Percentiles rank a stretch among this genome's conserved stretches.
Evolutionary conservation across 495 filamentous ascomycete genomes (phyloP).

Genomic region (Xylona heveae): DNA sequence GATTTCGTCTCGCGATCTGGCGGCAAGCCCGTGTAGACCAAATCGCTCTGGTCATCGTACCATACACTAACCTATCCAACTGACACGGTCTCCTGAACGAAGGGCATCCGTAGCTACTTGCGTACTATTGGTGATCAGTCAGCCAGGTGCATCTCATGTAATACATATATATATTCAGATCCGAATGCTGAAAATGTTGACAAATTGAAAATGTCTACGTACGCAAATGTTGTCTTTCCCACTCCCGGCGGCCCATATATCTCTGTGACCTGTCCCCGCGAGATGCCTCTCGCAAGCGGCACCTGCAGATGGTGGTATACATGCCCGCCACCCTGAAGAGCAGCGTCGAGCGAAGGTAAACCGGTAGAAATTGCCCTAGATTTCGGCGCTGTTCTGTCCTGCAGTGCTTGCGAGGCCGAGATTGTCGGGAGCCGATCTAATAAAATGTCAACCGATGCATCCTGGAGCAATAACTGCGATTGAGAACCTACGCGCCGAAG

Average conservation of each 20-base stretch:
- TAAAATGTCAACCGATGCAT: conserved; percentile 2
- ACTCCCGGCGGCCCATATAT: conserved; percentile 73
- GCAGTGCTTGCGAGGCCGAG: conserved; percentile 67
- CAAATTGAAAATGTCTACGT: conserved; percentile 9
- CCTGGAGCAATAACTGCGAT: background rate
- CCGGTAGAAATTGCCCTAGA: conserved; percentile 42
- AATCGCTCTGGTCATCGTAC: background rate
- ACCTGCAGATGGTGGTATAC: too few species aligned
- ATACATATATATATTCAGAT: too few species aligned
- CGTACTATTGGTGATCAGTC: conserved; percentile 34
- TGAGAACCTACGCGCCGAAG: background rate
- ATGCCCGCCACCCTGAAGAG: too few species aligned
- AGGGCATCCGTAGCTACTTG: conserved; percentile 47
- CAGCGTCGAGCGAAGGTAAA: too few species aligned
- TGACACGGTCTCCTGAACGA: conserved; percentile 35
- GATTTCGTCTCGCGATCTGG: too few species aligned
- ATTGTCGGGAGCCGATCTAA: conserved; percentile 67
- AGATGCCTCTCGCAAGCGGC: conserved; percentile 47
- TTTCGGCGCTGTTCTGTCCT: conserved; percentile 29
- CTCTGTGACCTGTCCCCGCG: conserved; percentile 65
- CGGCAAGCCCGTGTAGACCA: too few species aligned
- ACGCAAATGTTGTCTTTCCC: conserved; percentile 79
- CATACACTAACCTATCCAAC: conserved; percentile 63
- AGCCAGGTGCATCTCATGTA: conserved; percentile 5
- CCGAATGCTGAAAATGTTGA: too few species aligned